Base-by-base conservation (phyloP, 2,329 filamentous ascomycete species). In the Polychaeton citri region DNA sequence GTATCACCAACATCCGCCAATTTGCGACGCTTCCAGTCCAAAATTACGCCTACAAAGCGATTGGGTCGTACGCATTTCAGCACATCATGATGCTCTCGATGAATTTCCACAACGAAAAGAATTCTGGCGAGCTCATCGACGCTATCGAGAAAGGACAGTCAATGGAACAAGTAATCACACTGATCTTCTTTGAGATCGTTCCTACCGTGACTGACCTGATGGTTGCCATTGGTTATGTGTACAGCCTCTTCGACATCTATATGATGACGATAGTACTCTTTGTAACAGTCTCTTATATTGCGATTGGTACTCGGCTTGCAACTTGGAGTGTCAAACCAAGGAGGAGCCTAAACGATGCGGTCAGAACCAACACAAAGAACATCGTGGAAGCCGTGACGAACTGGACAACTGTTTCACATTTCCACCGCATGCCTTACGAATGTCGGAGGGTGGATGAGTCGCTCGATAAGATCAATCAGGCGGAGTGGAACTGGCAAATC, bases 31-130 rank as follows among this genome's bases (percentile, higher is more conserved):
- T 69, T 18, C 68, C 70, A 2, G 57, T 79, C 18, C 65, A 70
- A 30, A 71, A 76, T 38, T 71, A 68, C 41, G 67, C 71, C 0
- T 74, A 76, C 43, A 63, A 68, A 33, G 63, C 66, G 13, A 65
- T 83, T 32, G 71, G 67, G 8, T 69, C 69, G 2, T 66, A 73
- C 2, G 71, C 76, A 0, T 83, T 81, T 50, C 65, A 69, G 38
- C 77, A 83, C 39, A 67, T 83, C 21, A 75, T 84, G 67, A 64
- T 62, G n/a, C 62, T 82, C 1, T 78, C 75, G 0, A 78, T 78
- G 60, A 76, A 81, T 41, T 83, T 81, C 37, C 79, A 84, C 49
- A 72, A 74, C 13, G 68, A 69, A 34, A 78, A 79, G 43, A 68
- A 72, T 36, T 76, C 74, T 1, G 76, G 74, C 2, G 72, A 79